These are phyloP conservation scores for Inonotus obliquus DNA, from an alignment of 1,284 basidiomycete genomes.

Conservation along the genomic window DNA sequence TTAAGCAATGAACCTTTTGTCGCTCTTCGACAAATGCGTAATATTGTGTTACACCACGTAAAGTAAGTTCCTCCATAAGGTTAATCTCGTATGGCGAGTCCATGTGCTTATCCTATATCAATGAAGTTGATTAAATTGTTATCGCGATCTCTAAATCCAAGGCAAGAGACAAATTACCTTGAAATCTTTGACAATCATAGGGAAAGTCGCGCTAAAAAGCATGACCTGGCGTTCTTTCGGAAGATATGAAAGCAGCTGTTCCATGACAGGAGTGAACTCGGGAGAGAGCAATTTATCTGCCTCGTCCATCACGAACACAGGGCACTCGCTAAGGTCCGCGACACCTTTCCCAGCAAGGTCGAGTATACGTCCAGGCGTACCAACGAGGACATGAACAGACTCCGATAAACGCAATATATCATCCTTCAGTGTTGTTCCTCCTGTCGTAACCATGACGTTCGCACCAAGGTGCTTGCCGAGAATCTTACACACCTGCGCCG, in stretches of 20 bases:
- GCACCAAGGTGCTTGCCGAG: constrained; percentile 94
- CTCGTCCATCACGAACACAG: constrained; percentile 98
- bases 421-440: constrained; percentile 96
- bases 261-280: constrained; percentile 98
- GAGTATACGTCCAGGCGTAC: constrained; percentile 94
- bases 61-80: constrained; percentile 98
- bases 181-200: constrained; percentile 98
- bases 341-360: constrained; percentile 93
- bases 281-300: constrained; percentile 97
- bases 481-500: constrained; percentile 95
- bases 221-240: constrained; percentile 92
- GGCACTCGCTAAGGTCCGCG: constrained; percentile 91
- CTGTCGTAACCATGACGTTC: constrained; percentile 99
- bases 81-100: constrained; percentile 96
- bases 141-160: constrained; percentile 1
- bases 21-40: constrained; percentile 99
- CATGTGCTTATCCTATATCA: constrained; percentile 93
- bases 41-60: constrained; percentile 98
- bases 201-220: constrained; percentile 99
- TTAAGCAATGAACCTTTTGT: constrained; percentile 98
- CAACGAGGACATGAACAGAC: constrained; percentile 92
- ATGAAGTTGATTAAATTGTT: constrained; percentile 4
- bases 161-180: constrained; percentile 53
- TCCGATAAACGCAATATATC: constrained; percentile 93
- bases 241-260: constrained; percentile 86